Evolutionary conservation across 2,329 filamentous ascomycete species (phyloP).

Genomic region (Stachybotrys elegans): DNA sequence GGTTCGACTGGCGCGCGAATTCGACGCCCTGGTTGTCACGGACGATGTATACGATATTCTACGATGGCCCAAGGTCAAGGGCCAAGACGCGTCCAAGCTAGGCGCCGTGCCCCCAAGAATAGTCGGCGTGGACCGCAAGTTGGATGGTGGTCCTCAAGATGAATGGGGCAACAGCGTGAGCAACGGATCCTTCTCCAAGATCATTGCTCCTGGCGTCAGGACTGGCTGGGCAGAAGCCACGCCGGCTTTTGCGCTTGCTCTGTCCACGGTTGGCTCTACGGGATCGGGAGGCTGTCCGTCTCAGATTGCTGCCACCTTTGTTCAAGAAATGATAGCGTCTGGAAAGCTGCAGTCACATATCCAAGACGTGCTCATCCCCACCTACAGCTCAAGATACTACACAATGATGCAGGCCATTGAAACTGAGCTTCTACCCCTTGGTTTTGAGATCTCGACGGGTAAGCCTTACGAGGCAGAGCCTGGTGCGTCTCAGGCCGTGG

Average conservation of each 20-base stretch:
- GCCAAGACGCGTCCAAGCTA: not conserved
- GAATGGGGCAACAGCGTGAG: slow-evolving; percentile 56
- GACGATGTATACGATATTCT: slow-evolving; percentile 72
- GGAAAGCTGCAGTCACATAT: not conserved
- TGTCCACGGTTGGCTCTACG: not conserved
- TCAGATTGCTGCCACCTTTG: not conserved
- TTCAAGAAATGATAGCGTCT: not conserved
- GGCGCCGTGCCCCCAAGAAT: slow-evolving; percentile 43
- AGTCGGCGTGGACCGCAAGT: slow-evolving; percentile 51
- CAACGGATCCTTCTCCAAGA: slow-evolving; percentile 83
- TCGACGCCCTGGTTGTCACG: slow-evolving; percentile 59
- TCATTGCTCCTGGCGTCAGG: slow-evolving; percentile 67
- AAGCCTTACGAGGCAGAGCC: no score
- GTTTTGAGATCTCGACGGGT: no score
- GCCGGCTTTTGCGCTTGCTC: slow-evolving; percentile 19
- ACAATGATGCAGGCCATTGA: not conserved
- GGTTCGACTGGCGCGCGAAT: slow-evolving; percentile 55
- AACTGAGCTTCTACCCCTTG: no score
- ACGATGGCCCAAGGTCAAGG: slow-evolving; percentile 41
- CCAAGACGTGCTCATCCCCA: not conserved
- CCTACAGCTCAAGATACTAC: not conserved
- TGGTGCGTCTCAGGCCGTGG: no score
- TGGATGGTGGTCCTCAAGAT: slow-evolving; percentile 42
- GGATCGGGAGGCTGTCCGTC: not conserved
- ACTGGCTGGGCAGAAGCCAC: slow-evolving; percentile 78